Evolutionary conservation across 208 protist genomes (phyloP), one percentile per base, ranked within the genome.

Genomic region (Wallacemonas sp.): DNA sequence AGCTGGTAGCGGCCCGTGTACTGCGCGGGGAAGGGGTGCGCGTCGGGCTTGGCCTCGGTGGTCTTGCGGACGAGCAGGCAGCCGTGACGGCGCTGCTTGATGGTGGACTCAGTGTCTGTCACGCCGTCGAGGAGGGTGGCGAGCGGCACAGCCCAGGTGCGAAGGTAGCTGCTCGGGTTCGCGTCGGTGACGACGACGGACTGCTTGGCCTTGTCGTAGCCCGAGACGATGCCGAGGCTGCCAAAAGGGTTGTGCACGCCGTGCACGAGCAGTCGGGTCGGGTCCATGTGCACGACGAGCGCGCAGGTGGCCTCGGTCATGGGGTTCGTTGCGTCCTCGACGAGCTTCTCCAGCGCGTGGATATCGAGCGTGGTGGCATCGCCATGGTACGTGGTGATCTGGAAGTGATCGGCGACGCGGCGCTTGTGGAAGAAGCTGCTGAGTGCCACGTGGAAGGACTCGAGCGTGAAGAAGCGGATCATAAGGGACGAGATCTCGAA

Each of bases 151-250:
- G 78, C 74, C 89, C 89, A 95, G 41, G 82, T 85, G 20, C 89
- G 83, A 59, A 89, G 79, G 62, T 89, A 95, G 55, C 74, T 63
- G 76, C 92, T 91, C 16, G 86, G 86, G 67, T 93, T 91, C 5
- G 68, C 76, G 54, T 93, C 89, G 3, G 77, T 70, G 57, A 95
- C 74, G 25, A 71, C 79, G 23, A 93, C 86, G 46, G 63, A 74
- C n/a, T 80, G 65, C 2, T 71, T 67, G 31, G 52, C 77, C 28
- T 76, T 72, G 65, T 88, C 74, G 73, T 88, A 91, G 44, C 42
- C 72, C 26, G 84, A 71, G 23, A 95, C 73, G 66, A 95, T 79
- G 45, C 81, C 86, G 46, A 86, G 80, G 33, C 67, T 84, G 33
- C 89, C 89, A 59, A 92, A 92, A 11, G 89, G 89, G 65, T 86